These are phyloP conservation scores for Phialophora macrospora DNA, from an alignment of 2,329 filamentous ascomycete species.

Conservation along the genomic window DNA sequence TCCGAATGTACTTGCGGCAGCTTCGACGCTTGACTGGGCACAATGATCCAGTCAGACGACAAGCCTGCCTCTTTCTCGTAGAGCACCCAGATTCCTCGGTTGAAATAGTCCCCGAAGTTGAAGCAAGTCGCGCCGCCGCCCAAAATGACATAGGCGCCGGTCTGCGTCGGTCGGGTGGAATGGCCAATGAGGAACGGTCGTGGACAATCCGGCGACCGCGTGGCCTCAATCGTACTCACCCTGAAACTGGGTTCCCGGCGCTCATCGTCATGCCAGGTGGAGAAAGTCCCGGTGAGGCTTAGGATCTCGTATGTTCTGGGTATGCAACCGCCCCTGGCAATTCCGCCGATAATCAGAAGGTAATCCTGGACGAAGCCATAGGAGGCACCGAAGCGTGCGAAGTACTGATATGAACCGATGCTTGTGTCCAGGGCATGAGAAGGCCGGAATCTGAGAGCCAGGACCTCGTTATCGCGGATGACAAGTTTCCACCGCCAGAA, in stretches of 20 bases:
- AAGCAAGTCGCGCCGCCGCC: conserved; percentile 89
- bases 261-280: conserved; percentile 34
- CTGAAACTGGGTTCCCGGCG: conserved; percentile 37
- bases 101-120: conserved; percentile 88
- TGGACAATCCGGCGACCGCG: conserved; percentile 42
- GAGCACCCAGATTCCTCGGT: conserved; percentile 62
- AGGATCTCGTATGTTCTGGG: conserved; percentile 60
- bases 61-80: conserved; percentile 40
- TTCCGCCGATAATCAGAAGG: conserved; percentile 59
- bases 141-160: conserved; percentile 63
- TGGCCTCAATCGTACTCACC: conserved; percentile 40
- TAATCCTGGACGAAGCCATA: conserved; percentile 53
- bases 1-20: conserved; percentile 16
- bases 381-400: conserved; percentile 58
- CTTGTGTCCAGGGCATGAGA: conserved; percentile 36
- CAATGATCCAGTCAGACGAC: conserved; percentile 44
- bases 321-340: conserved; percentile 47
- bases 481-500: conserved; percentile 69
- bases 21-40: conserved; percentile 31
- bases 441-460: conserved; percentile 33
- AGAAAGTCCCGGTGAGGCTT: conserved; percentile 42
- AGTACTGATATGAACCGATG: conserved; percentile 42
- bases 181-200: conserved; percentile 75
- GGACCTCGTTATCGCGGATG: conserved; percentile 46
- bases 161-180: conserved; percentile 56